These are phyloP conservation scores for Zymoseptoria ardabiliae DNA, from an alignment of 2,329 filamentous ascomycete species.

Conservation along the genomic window DNA sequence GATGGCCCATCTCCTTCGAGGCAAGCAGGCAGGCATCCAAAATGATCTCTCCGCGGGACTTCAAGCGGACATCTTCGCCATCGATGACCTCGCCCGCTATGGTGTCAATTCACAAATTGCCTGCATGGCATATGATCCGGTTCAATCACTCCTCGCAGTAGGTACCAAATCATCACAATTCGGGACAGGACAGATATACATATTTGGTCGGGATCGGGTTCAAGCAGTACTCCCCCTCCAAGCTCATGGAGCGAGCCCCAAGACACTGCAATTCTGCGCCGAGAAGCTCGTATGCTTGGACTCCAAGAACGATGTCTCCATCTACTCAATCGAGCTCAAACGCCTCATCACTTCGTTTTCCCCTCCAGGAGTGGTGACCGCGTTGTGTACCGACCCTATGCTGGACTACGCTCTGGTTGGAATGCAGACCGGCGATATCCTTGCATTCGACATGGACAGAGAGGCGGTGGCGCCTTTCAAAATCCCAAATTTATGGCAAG, in stretches of 20 bases:
- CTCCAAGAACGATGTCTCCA: constrained; percentile 71
- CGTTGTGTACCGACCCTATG: constrained; percentile 75
- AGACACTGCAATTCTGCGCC: constrained; percentile 72
- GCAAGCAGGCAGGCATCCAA: constrained; percentile 88
- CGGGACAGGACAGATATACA: constrained; percentile 78
- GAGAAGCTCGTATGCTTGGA: constrained; percentile 82
- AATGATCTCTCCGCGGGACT: constrained; percentile 83
- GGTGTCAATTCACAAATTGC: constrained; percentile 64
- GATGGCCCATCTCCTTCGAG: constrained; percentile 84
- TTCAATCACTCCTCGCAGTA: constrained; percentile 87
- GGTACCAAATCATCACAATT: constrained; percentile 84
- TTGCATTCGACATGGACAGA: constrained; percentile 89
- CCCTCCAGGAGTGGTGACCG: constrained; percentile 67
- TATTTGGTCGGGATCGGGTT: constrained; percentile 78
- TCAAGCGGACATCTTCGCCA: constrained; percentile 65
- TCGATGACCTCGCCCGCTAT: constrained; percentile 74
- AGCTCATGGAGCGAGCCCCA: constrained; percentile 62
- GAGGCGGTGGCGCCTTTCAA: constrained; percentile 68
- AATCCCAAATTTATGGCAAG: constrained; percentile 80
- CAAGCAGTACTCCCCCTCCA: constrained; percentile 65
- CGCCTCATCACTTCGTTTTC: constrained; percentile 61
- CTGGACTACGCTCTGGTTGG: constrained; percentile 91
- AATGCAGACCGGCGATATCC: constrained; percentile 58
- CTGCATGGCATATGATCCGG: constrained; percentile 81
- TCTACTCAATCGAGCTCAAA: constrained; percentile 73